Base-by-base conservation (phyloP, 106 monocot species). In the Triglochin maritima region DNA sequence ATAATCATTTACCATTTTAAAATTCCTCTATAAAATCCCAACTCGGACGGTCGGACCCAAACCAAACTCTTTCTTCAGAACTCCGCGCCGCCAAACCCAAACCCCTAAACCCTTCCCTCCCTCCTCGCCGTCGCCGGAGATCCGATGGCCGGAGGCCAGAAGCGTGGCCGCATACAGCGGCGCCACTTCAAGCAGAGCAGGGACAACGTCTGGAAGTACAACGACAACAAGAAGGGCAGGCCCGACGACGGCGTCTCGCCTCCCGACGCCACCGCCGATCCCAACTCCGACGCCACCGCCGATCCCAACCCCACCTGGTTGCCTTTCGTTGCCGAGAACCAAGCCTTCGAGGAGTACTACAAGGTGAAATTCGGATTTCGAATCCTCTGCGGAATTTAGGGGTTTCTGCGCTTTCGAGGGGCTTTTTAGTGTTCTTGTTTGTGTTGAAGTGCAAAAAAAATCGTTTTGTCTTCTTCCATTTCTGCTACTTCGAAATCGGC, bases 141-240 rank as follows among this genome's bases (percentile, higher is more conserved):
- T 60, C 65, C 50, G 66, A 85, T 89, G 85, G 82, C 77, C 29
- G 79, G 89, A 51, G 96, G 88, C 4, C 83, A 75, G 69, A 98
- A 92, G 78, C 98, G 98, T 45, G 88, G 98, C 43, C 83, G 98
- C 17, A 98, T 88, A 45, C 98, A 92, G 79, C 59, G 98, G 74
- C 70, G 81, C 60, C 91, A 98, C 71, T 98, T 98, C 92, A 91
- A 82, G 71, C 77, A 98, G 79, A 63, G 72, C 71, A 84, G 91
- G 53, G 92, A 98, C 45, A 98, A 98, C 73, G 78, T 81, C 11
- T 98, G 98, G 98, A 92, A 88, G 80, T 53, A 84, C 76, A 70
- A 74, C 52, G 67, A 70, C 45, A 29, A 74, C 67, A 80, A 75
- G 59, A 69, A 65, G 51, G 64, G 54, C 2, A 56, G 4, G 17